phyloP scores from a whole-genome alignment of 2,329 filamentous ascomycete genomes.

The Colletotrichum caudatum region DNA sequence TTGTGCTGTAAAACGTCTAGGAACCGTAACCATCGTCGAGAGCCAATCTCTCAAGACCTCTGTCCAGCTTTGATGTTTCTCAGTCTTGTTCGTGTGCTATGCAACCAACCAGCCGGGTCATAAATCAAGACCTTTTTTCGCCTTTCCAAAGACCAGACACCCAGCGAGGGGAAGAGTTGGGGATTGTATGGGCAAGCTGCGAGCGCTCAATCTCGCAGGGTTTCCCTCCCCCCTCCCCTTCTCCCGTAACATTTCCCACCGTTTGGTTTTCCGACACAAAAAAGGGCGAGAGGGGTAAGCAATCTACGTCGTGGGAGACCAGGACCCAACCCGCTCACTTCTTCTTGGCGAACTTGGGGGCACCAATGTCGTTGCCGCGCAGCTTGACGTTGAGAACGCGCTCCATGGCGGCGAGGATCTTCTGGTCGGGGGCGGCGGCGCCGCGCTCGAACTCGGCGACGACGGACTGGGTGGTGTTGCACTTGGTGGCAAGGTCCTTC shows the following conservation, averaged over 20 bases:
- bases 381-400: conserved; percentile 89
- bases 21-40: conserved; percentile 40
- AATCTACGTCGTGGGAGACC: conserved; percentile 8
- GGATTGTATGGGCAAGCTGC: not conserved
- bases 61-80: conserved; percentile 27
- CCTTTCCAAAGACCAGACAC: conserved; percentile 36
- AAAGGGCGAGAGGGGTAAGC: not conserved
- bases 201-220: conserved; percentile 14
- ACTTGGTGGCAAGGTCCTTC: conserved; percentile 86
- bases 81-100: conserved; percentile 38
- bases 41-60: conserved; percentile 29
- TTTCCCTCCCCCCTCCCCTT: not conserved
- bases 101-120: conserved; percentile 37
- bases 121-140: conserved; percentile 22
- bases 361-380: conserved; percentile 85
- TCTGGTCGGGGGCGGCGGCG: conserved; percentile 83
- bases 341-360: conserved; percentile 85
- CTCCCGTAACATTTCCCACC: not conserved
- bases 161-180: conserved; percentile 16
- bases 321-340: conserved; percentile 49
- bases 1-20: conserved; percentile 41
- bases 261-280: not conserved
- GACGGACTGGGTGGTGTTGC: conserved; percentile 85
- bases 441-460: conserved; percentile 90
- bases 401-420: conserved; percentile 83